Evolutionary conservation across 306 rosid species (phyloP), one percentile per base, ranked within the genome.

Genomic region (Pyrus communis): DNA sequence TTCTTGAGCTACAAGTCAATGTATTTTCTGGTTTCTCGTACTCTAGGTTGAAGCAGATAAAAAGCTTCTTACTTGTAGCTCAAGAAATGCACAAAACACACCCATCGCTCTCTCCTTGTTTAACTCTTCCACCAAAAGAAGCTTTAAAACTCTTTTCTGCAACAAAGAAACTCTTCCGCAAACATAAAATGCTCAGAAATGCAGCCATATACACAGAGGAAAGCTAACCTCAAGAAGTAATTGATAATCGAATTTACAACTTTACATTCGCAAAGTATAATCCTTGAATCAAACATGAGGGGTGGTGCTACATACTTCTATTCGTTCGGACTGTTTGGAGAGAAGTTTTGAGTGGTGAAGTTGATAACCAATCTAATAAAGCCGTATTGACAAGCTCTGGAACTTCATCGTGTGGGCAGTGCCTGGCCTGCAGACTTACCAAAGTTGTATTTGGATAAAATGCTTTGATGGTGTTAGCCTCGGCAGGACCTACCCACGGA

Each of bases 401-500:
- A 77, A 77, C 84, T 85, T 92, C 97, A 15, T 92, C 97, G 38
- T 92, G 98, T 7, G 98, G 98, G 51, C 98, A 93, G 69, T 93
- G 97, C 69, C 98, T 97, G 0, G 97, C 99, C 82, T 92, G 93
- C 74, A 95, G 86, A 75, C 89, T 79, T 6, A 90, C 93, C 35
- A 95, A 82, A 45, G 90, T 81, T 33, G 97, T 82, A 74, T 88
- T 90, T 15, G 97, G 91, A 85, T 93, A 93, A 59, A 87, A 86
- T 59, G 88, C 96, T 81, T 88, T 90, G 85, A 93, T 93, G 80
- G 76, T 59, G 52, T 83, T 84, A 51, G 96, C 98, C 82, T 91
- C 91, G 61, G 90, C 88, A 55, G 99, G 93, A 82, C 98, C 97
- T 22, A 92, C 97, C 98, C 97, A 95, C 4, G 97, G 97, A 75